Conservation (phyloP, 768 basidiomycete species). For the Crepidotus variabilis region DNA sequence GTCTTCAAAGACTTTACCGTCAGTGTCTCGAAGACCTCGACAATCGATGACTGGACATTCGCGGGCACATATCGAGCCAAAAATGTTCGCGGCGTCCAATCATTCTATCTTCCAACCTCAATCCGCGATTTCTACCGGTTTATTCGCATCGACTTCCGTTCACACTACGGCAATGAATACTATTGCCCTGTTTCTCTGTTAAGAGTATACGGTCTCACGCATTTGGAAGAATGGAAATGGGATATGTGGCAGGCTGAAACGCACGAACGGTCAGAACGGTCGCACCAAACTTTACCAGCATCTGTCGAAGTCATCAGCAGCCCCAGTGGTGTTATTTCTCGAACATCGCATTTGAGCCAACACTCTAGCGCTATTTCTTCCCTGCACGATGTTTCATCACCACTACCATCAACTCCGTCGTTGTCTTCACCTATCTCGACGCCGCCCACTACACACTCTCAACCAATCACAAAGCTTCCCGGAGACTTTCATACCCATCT, state of each 20-base stretch:
- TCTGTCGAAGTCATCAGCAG: conserved; percentile 1
- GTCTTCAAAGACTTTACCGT: conserved; percentile 91
- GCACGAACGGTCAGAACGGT: conserved; percentile 37
- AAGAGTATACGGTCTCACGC: conserved; percentile 92
- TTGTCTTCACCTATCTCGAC: too few relatives aligned
- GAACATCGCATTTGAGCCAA: background rate
- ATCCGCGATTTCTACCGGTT: conserved; percentile 87
- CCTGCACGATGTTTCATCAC: too few relatives aligned
- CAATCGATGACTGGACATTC: conserved; percentile 61
- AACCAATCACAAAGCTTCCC: too few relatives aligned
- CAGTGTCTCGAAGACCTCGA: conserved; percentile 81
- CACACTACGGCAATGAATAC: conserved; percentile 92
- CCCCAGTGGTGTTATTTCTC: background rate
- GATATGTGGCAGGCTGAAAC: conserved; percentile 78
- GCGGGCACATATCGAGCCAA: conserved; percentile 83
- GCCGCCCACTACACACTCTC: too few relatives aligned
- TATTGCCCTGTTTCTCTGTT: conserved; percentile 94
- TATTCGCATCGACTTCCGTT: conserved; percentile 90
- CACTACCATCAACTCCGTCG: too few relatives aligned
- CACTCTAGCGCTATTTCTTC: too few relatives aligned
- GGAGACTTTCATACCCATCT: too few relatives aligned
- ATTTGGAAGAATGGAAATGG: conserved; percentile 96
- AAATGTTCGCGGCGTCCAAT: conserved; percentile 90
- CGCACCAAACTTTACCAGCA: conserved; percentile 22
- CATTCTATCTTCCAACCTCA: conserved; percentile 73